Percentiles rank a stretch among this genome's conserved stretches.
phyloP scores from a whole-genome alignment of 116 monocot genomes.

The Dioscorea cayenensis region DNA sequence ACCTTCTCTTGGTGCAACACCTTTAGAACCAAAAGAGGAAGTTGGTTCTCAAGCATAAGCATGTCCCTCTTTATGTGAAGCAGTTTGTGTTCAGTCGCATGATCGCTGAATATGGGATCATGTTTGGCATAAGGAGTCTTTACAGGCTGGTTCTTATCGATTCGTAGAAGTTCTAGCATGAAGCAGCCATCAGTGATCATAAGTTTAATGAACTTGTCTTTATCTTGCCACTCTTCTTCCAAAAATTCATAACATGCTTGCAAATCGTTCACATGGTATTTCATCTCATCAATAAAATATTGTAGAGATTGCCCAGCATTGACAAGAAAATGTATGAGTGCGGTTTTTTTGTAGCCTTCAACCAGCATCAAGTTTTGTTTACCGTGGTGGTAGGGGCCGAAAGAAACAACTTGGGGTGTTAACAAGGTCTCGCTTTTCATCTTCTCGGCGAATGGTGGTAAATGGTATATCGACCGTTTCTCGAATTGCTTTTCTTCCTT shows the following conservation, averaged over 20 bases:
- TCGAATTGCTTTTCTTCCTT: neutral
- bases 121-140: neutral
- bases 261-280: neutral
- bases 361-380: neutral
- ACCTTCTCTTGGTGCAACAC: neutral
- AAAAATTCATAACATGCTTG: neutral
- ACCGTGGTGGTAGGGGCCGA: neutral
- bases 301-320: neutral
- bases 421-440: neutral
- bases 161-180: conserved; percentile 12
- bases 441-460: neutral
- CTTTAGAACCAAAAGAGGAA: conserved; percentile 25
- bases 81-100: conserved; percentile 8
- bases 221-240: conserved; percentile 8
- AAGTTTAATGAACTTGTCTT: conserved; percentile 4
- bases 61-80: conserved; percentile 33
- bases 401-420: neutral
- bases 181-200: conserved; percentile 15
- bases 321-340: conserved; percentile 14
- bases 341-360: neutral
- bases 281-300: conserved; percentile 1
- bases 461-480: neutral
- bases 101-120: conserved; percentile 14
- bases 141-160: too few relatives aligned
- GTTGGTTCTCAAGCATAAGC: conserved; percentile 32